phyloP scores from a whole-genome alignment of 106 monocot species.

The Xerophyta viscosa region DNA sequence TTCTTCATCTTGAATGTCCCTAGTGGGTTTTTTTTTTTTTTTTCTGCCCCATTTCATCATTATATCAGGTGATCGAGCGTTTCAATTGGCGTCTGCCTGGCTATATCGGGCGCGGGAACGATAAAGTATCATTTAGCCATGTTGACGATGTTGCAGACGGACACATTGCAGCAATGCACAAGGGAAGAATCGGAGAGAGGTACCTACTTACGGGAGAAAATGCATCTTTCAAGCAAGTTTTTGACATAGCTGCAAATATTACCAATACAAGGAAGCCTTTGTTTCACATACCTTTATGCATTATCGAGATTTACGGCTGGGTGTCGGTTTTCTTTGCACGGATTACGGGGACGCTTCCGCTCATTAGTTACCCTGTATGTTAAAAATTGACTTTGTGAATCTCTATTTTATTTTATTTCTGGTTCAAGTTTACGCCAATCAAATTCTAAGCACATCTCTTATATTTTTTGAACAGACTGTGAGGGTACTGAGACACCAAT shows the following conservation, averaged over 20 bases:
- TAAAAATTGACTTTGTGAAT: too few relatives aligned
- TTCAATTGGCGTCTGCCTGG: slow-evolving; percentile 88
- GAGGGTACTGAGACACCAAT: slow-evolving; percentile 59
- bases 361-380: slow-evolving; percentile 88
- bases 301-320: slow-evolving; percentile 80
- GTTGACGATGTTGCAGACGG: slow-evolving; percentile 84
- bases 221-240: slow-evolving; percentile 49
- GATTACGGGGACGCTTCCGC: slow-evolving; percentile 79
- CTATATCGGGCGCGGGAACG: slow-evolving; percentile 65
- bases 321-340: slow-evolving; percentile 66
- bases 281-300: slow-evolving; percentile 75
- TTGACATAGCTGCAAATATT: slow-evolving; percentile 61
- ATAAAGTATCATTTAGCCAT: slow-evolving; percentile 61
- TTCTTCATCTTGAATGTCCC: too few relatives aligned
- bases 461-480: slow-evolving; percentile 33
- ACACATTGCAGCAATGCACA: slow-evolving; percentile 76
- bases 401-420: too few relatives aligned
- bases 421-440: too few relatives aligned
- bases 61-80: slow-evolving; percentile 88
- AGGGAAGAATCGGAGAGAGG: slow-evolving; percentile 71
- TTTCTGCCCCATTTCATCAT: too few relatives aligned
- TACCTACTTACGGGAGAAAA: slow-evolving; percentile 93
- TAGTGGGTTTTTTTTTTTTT: too few relatives aligned
- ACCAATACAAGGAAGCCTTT: slow-evolving; percentile 58
- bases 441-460: too few relatives aligned